Evolutionary conservation across 768 basidiomycete genomes (phyloP), one percentile per base, ranked within the genome.

Genomic region (Lentinula sp.): DNA sequence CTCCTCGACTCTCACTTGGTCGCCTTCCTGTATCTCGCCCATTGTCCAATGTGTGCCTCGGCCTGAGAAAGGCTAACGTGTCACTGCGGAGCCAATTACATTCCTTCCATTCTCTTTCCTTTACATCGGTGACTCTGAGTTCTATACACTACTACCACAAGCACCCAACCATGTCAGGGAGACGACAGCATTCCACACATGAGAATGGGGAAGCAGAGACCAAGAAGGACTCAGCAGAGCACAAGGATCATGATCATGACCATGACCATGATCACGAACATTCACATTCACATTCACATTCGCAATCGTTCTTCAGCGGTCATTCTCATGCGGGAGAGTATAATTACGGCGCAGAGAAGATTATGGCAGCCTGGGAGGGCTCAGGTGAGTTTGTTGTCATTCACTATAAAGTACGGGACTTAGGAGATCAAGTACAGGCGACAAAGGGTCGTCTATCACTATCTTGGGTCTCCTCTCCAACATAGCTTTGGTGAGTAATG

Each of bases 401-500:
- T 20, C 43, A 41, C 39, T 32, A 57, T 15, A 36, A 53, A 15
- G 43, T 56, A 41, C 10, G 28, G 28, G 28, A 28, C n/a, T 49
- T 6, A 37, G 2, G 36, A 62, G 50, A 49, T 60, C 42, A 48
- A 48, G 61, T 61, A 16, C 65, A 91, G 92, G 85, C 48, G 93
- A 95, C 74, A 77, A 85, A 64, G 94, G 95, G 23, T 90, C 85
- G 63, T 83, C 81, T 60, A 90, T 96, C 67, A 96, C 94, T 6
- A 80, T 96, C 57, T 74, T 94, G 63, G 96, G 97, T 0, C 77
- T 98, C 37, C 80, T 85, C 57, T 79, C 88, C 56, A 98, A 98
- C 67, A 77, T 98, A 37, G 84, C 79, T 6, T 75, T 99, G 64
- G 55, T 43, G 55, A 56, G 55, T 43, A 42, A 1, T n/a, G 53